phyloP scores from a whole-genome alignment of 352 stramenopile species.

The Pythium brachiatum region DNA sequence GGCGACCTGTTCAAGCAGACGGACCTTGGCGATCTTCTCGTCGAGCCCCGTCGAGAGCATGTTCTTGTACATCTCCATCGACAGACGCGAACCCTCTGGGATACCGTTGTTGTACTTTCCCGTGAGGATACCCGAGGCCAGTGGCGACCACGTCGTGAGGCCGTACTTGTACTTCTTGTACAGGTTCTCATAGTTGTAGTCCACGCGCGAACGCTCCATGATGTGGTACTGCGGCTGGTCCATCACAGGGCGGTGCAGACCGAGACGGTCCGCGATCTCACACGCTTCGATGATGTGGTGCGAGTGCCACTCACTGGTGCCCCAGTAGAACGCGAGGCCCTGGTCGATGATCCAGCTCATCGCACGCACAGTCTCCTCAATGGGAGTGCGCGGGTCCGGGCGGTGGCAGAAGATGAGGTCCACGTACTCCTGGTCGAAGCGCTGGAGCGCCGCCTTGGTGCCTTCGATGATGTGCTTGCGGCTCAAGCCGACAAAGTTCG shows the following conservation, averaged over 20 bases:
- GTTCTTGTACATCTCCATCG: slow-evolving; percentile 47
- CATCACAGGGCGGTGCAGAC: slow-evolving; percentile 37
- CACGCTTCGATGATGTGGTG: slow-evolving; percentile 69
- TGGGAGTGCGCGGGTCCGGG: slow-evolving; percentile 52
- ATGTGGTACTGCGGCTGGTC: slow-evolving; percentile 80
- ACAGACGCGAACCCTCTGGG: slow-evolving; percentile 62
- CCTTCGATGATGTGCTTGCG: slow-evolving; percentile 64
- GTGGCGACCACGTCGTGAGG: slow-evolving; percentile 68
- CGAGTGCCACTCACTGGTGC: slow-evolving; percentile 71
- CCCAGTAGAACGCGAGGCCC: slow-evolving; percentile 71
- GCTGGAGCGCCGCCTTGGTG: slow-evolving; percentile 56
- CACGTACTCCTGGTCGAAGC: slow-evolving; percentile 54
- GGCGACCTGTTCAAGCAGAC: slow-evolving; percentile 46
- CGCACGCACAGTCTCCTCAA: slow-evolving; percentile 70
- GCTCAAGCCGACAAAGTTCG: slow-evolving; percentile 39
- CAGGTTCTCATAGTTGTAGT: slow-evolving; percentile 68
- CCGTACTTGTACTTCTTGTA: slow-evolving; percentile 79
- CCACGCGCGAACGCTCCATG: slow-evolving; percentile 61
- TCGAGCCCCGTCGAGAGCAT: slow-evolving; percentile 49
- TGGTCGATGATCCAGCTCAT: slow-evolving; percentile 69
- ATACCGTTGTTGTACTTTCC: slow-evolving; percentile 84
- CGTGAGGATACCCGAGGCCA: slow-evolving; percentile 68
- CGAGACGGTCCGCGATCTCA: slow-evolving; percentile 40
- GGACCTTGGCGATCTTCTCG: slow-evolving; percentile 44
- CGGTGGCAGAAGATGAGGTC: slow-evolving; percentile 74